A percentile compares a stretch with the other conserved stretches of the same genome.
Evolutionary conservation across 441 rosid genomes (phyloP).

Genomic region (Erysimum cheiri): DNA sequence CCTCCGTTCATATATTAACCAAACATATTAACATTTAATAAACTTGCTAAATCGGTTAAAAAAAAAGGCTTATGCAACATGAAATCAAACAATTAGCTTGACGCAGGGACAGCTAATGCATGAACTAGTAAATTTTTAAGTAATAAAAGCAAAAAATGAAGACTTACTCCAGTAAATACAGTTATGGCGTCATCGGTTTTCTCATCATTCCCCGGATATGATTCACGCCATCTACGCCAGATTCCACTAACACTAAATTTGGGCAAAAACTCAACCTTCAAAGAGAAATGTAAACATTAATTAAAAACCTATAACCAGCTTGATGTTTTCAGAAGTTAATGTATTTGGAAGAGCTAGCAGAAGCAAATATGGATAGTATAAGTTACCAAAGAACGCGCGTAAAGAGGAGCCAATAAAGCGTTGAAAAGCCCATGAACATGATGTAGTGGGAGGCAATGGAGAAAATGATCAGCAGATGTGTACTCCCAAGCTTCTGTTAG

Average conservation of each 20-base stretch:
- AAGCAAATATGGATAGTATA: conserved; percentile 9
- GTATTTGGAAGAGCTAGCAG: conserved; percentile 23
- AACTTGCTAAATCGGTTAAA: conserved; percentile 22
- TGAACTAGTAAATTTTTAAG: not conserved
- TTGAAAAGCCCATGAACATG: conserved; percentile 99
- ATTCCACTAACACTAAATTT: conserved; percentile 93
- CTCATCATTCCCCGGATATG: conserved; percentile 65
- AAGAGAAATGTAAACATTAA: conserved; percentile 29
- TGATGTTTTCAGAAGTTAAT: conserved; percentile 18
- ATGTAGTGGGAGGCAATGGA: conserved; percentile 95
- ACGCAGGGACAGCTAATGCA: conserved; percentile 23
- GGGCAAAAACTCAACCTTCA: conserved; percentile 95
- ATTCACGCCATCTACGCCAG: conserved; percentile 96
- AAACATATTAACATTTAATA: not conserved
- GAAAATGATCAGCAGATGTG: conserved; percentile 79
- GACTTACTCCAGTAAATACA: conserved; percentile 93
- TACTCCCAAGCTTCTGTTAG: conserved; percentile 94
- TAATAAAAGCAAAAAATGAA: not conserved
- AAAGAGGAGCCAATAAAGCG: conserved; percentile 85
- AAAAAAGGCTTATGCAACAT: conserved; percentile 20
- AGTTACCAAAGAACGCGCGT: conserved; percentile 80
- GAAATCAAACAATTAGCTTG: conserved; percentile 4
- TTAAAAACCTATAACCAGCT: conserved; percentile 29
- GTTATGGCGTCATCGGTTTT: conserved; percentile 68
- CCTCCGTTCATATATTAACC: not conserved